These are phyloP conservation scores for Populus davidiana DNA, from an alignment of 345 rosid genomes.

Conservation along the genomic window DNA sequence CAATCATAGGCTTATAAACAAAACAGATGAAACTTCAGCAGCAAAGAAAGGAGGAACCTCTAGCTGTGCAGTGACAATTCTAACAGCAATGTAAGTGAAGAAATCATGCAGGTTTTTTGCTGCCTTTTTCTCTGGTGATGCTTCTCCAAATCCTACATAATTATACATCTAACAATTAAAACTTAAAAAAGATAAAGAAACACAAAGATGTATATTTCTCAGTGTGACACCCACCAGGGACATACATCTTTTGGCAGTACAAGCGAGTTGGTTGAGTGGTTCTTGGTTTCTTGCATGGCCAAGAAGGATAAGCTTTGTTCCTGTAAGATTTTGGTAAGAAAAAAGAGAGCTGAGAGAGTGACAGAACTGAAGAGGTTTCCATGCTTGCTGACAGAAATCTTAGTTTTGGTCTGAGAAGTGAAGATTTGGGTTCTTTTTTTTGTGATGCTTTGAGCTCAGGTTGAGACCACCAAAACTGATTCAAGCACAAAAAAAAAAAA, in stretches of 20 bases:
- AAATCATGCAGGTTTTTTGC: slow-evolving; percentile 71
- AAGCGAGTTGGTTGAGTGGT: slow-evolving; percentile 24
- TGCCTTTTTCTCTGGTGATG: slow-evolving; percentile 85
- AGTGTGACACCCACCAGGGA: slow-evolving; percentile 43
- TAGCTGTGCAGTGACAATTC: slow-evolving; percentile 74
- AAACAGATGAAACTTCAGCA: not conserved
- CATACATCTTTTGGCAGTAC: slow-evolving; percentile 60
- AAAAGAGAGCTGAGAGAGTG: slow-evolving; percentile 27
- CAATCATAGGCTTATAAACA: no score
- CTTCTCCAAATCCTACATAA: slow-evolving; percentile 68
- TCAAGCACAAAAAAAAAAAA: no score
- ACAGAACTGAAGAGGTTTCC: slow-evolving; percentile 29
- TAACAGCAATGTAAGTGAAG: slow-evolving; percentile 71
- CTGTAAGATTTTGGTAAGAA: slow-evolving; percentile 17
- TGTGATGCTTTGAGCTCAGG: no score
- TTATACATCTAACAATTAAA: no score
- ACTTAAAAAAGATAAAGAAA: no score
- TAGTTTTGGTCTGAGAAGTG: not conserved
- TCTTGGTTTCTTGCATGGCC: slow-evolving; percentile 19
- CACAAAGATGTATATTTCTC: no score
- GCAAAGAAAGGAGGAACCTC: slow-evolving; percentile 41
- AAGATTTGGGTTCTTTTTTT: not conserved
- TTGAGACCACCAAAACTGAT: no score
- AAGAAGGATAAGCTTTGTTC: slow-evolving; percentile 18
- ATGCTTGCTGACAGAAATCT: slow-evolving; percentile 3